These are phyloP conservation scores for Scortechinia acanthostroma DNA, from an alignment of 2,329 filamentous ascomycete genomes.

Conservation along the genomic window DNA sequence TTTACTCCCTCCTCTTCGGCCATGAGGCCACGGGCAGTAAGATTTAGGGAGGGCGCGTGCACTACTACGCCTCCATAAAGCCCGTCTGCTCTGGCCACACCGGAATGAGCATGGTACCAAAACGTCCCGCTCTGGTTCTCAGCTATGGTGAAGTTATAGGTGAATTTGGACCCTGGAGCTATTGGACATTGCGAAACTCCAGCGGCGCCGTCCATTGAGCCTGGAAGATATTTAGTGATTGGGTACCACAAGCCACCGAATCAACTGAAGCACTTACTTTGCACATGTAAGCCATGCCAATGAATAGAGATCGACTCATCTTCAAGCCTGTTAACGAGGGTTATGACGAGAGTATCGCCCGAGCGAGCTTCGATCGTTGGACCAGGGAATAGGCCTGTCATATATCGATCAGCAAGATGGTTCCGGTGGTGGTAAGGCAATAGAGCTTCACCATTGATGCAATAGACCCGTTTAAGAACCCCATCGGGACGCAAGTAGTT, in stretches of 20 bases:
- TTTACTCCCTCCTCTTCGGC: constrained; percentile 3
- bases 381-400: constrained; percentile 31
- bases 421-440: too few relatives aligned
- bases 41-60: constrained; percentile 22
- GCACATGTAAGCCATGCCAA: constrained; percentile 64
- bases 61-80: constrained; percentile 43
- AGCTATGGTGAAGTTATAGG: background rate
- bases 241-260: too few relatives aligned
- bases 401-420: too few relatives aligned
- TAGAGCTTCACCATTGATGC: constrained; percentile 34
- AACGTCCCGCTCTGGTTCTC: background rate
- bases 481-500: constrained; percentile 33
- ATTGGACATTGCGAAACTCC: constrained; percentile 46
- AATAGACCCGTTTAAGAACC: constrained; percentile 35
- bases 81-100: constrained; percentile 56
- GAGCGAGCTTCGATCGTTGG: constrained; percentile 33
- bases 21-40: constrained; percentile 9
- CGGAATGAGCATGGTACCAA: constrained; percentile 49
- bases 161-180: constrained; percentile 38
- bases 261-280: too few relatives aligned
- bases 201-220: constrained; percentile 56
- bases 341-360: constrained; percentile 30
- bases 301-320: constrained; percentile 45
- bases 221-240: too few relatives aligned
- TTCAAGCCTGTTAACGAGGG: constrained; percentile 26